Conservation (phyloP, 768 basidiomycete genomes). For the Vararia minispora region DNA sequence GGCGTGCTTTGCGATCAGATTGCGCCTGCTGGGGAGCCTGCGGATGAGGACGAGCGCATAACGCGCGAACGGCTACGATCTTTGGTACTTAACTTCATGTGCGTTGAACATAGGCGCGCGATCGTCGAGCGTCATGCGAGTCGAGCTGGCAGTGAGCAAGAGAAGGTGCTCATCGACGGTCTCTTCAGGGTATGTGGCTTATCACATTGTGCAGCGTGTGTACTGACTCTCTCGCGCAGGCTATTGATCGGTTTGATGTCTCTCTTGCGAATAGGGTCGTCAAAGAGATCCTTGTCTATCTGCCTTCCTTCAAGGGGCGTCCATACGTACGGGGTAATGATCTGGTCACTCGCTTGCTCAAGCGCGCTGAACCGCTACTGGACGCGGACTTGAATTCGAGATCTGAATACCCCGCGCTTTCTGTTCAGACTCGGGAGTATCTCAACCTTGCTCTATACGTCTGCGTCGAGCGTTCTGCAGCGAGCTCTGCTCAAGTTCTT, state of each 20-base stretch:
- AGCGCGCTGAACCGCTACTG: constrained; percentile 24
- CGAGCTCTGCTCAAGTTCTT: constrained; percentile 34
- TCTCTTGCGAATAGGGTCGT: constrained; percentile 36
- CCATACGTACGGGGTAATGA: constrained; percentile 27
- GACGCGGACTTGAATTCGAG: constrained; percentile 19
- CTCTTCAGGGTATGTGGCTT: constrained; percentile 33
- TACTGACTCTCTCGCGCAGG: constrained; percentile 25
- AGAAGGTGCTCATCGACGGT: constrained; percentile 35
- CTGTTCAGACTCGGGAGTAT: constrained; percentile 30
- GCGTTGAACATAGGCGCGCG: constrained; percentile 35
- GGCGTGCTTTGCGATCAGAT: constrained; percentile 64
- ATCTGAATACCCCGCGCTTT: constrained; percentile 20
- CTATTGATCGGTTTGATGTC: constrained; percentile 32
- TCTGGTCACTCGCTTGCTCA: constrained; percentile 29
- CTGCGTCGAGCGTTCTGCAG: constrained; percentile 29
- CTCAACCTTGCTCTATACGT: constrained; percentile 36
- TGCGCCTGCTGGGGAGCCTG: constrained; percentile 33
- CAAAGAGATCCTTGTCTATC: constrained; percentile 38
- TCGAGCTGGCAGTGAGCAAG: constrained; percentile 31
- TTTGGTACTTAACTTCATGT: constrained; percentile 50
- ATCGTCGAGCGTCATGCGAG: constrained; percentile 34
- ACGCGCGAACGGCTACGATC: constrained; percentile 46
- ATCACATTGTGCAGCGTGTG: background rate
- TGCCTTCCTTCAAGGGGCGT: constrained; percentile 31
- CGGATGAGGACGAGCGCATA: constrained; percentile 46